Base-by-base conservation (phyloP, 192 early-diverging fungal genomes). In the Backusella sp. region DNA sequence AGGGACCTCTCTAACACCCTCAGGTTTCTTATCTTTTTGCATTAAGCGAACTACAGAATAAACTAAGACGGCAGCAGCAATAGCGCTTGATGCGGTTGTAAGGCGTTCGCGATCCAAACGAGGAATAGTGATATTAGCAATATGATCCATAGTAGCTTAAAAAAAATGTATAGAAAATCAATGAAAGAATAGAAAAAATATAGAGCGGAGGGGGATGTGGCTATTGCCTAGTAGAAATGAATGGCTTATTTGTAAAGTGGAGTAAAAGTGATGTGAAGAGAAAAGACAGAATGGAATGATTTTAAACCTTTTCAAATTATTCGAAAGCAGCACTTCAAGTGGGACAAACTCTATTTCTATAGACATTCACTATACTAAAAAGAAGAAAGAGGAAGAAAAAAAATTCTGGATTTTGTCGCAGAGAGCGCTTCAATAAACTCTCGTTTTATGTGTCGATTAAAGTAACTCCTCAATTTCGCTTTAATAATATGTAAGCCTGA, bases 1-100 rank as follows among this genome's bases (percentile, higher is more conserved):
- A 65, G 72, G 72, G 2, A 73, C 32, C 26, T 73, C 56, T 62
- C 26, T 62, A 28, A 28, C 23, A 28, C 35, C 35, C 41, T 73
- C 41, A 26, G 23, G 41, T 4, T 8, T 71, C 42, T 71, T 32
- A 49, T 71, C 26, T 46, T 71, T 30, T 49, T 71, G 41, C 4
- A 30, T 26, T 41, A 49, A 49, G 7, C 39, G 39, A 44, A 30
- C 56, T 3, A 28, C 56, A 62, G 56, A 12, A 62, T 62, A 62
- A 62, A 62, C 26, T 2, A 62, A 28, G 9, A 11, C 23, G 21
- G 56, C 56, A 12, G 23, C 56, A 62, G 56, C 56, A 28, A 62
- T 26, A 26, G 56, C 56, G 11, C 56, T 62, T 62, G 56, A 28
- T 4, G 28, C 12, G 26, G 56, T 62, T 11, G 56, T 62, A 62